Conservation (phyloP, 2,329 filamentous ascomycete species). For the Colletotrichum abscissum region DNA sequence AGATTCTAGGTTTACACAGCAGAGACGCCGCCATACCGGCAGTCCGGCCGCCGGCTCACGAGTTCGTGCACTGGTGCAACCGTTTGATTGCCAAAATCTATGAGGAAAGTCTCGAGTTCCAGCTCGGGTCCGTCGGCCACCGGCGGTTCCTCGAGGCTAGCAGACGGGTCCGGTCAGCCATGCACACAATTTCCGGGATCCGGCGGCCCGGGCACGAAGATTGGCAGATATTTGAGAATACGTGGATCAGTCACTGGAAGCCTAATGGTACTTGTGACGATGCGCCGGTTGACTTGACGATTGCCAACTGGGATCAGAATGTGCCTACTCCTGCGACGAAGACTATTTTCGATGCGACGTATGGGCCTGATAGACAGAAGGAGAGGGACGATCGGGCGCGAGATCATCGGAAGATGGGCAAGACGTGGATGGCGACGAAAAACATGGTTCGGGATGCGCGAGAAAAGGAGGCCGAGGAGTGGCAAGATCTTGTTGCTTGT, state of each 20-base stretch:
- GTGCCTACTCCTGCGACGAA: background rate
- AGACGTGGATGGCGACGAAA: conserved; percentile 2
- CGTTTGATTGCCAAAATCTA: background rate
- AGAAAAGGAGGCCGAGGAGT: background rate
- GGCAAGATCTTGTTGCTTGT: background rate
- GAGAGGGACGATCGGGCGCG: background rate
- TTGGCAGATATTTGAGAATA: background rate
- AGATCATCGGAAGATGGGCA: background rate
- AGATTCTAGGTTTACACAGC: background rate
- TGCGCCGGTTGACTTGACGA: background rate
- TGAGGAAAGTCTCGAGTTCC: too few species aligned
- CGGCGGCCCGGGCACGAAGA: conserved; percentile 3
- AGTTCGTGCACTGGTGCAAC: background rate
- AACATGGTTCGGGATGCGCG: background rate
- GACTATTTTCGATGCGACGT: background rate
- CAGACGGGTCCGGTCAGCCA: conserved; percentile 17
- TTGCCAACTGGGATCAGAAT: background rate
- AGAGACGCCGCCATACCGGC: background rate
- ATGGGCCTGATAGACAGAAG: background rate
- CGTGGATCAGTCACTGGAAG: background rate
- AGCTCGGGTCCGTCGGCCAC: background rate
- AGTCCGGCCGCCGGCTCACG: background rate
- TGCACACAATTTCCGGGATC: conserved; percentile 5
- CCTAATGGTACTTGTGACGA: background rate
- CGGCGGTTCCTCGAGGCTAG: conserved; percentile 20